Base-by-base conservation (phyloP, 345 rosid genomes). In the Balakata baccata region DNA sequence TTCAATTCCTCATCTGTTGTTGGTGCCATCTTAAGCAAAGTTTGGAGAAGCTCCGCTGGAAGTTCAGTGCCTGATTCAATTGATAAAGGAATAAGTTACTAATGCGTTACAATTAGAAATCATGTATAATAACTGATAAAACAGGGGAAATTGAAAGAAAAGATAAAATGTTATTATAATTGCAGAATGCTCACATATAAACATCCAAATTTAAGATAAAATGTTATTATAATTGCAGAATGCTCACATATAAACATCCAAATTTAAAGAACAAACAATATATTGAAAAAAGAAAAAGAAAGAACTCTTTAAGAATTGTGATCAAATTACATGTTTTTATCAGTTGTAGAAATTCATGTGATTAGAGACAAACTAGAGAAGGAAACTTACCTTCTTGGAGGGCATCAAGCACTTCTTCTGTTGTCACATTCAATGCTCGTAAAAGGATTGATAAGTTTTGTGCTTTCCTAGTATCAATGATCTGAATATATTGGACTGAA, bases 371-470 rank as follows among this genome's bases (percentile, higher is more conserved):
- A 51, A 59, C 2, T 3, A 51, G 46, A 59, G 25, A 29, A 51
- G 22, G 58, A 38, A 41, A 66, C 56, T 68, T 71, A 78, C 81
- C 77, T 68, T 78, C 77, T 78, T 47, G 70, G 45, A 78, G 51
- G 22, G 81, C 76, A 52, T 73, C 74, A 22, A 78, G 60, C 29
- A 79, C 78, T 65, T 79, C 81, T 25, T 74, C 78, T 5, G 75
- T 62, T 10, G 81, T 79, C 68, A 79, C 78, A 56, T 79, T 79
- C 60, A 79, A 64, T 64, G 81, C 81, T 18, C 72, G 70, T 29
- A 79, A 56, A 74, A 79, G 81, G 8, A 79, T 79, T 3, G 81
- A 79, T 47, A 79, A 51, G 59, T 74, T 79, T 64, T 79, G 81
- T 37, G 78, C 81, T 59, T 79, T 79, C 64, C 78, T 69, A 9